Conservation (phyloP, 768 basidiomycete genomes). For the Leccinum barrowsii region DNA sequence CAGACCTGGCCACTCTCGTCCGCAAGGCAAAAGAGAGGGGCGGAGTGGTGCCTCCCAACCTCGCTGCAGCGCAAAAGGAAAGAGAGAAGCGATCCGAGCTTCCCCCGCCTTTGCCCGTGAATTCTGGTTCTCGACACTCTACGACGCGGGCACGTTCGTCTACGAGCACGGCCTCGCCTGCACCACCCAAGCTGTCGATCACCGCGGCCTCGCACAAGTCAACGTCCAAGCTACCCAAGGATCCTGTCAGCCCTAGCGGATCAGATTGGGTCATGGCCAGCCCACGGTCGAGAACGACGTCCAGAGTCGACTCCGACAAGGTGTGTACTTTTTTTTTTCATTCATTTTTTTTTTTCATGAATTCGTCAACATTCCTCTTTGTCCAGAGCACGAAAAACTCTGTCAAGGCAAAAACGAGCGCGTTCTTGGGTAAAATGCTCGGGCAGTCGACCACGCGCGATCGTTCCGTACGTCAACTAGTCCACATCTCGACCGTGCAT, state of each 20-base stretch:
- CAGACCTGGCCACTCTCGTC: conserved; percentile 84
- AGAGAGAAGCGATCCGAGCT: conserved; percentile 36
- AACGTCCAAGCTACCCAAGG: conserved; percentile 21
- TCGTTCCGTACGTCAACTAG: conserved; percentile 51
- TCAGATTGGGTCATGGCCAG: conserved; percentile 50
- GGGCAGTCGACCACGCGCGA: conserved; percentile 64
- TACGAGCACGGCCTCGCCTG: conserved; percentile 33
- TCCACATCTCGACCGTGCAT: conserved; percentile 4
- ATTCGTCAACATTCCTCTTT: not conserved
- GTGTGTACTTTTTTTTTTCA: conserved; percentile 29
- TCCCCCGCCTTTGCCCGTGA: conserved; percentile 43
- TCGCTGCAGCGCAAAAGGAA: conserved; percentile 27
- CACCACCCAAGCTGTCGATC: conserved; percentile 35
- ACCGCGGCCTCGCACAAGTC: conserved; percentile 28
- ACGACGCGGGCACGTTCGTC: conserved; percentile 41
- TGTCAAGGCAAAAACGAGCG: conserved; percentile 75
- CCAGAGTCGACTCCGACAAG: conserved; percentile 47
- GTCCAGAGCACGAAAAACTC: conserved; percentile 47
- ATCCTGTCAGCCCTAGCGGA: conserved; percentile 33
- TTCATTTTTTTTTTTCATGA: not conserved
- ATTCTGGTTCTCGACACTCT: conserved; percentile 24
- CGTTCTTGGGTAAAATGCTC: conserved; percentile 76
- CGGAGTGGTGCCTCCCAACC: conserved; percentile 35
- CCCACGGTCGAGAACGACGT: conserved; percentile 39
- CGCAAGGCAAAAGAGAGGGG: conserved; percentile 78